Conservation (phyloP, 352 stramenopile genomes). For the Pythium phragmiticola region DNA sequence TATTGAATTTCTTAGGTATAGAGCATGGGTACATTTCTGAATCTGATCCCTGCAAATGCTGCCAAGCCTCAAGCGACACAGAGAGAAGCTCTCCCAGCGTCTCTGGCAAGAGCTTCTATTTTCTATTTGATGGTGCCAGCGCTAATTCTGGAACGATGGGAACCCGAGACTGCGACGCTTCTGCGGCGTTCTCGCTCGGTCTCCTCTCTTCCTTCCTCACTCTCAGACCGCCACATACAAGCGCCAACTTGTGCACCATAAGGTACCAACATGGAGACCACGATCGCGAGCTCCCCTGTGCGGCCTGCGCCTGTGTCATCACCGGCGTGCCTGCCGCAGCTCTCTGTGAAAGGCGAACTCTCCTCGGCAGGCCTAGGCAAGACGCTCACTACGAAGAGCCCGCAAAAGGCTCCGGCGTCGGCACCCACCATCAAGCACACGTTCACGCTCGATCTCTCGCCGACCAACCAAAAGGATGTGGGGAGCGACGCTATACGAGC, state of each 20-base stretch:
- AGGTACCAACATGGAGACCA: not conserved
- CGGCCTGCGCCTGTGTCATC: constrained; percentile 9
- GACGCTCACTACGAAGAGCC: not conserved
- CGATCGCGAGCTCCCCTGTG: not conserved
- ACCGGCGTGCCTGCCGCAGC: constrained; percentile 10
- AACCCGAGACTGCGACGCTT: too few relatives aligned
- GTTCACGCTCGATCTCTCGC: constrained; percentile 14
- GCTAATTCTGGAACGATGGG: too few relatives aligned
- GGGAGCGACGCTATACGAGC: not conserved
- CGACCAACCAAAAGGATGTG: constrained; percentile 20
- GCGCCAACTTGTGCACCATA: not conserved
- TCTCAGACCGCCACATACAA: too few relatives aligned
- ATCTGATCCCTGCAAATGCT: not conserved
- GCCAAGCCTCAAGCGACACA: too few relatives aligned
- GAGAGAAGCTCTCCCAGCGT: too few relatives aligned
- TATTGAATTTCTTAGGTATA: constrained; percentile 1
- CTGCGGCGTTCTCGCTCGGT: too few relatives aligned
- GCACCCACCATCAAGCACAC: constrained; percentile 6
- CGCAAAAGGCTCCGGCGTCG: not conserved
- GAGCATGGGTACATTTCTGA: constrained; percentile 8
- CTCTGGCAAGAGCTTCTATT: too few relatives aligned
- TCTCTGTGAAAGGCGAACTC: constrained; percentile 11
- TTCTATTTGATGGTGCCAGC: too few relatives aligned
- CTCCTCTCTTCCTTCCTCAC: too few relatives aligned
- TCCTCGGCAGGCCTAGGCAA: constrained; percentile 1